Evolutionary conservation across 306 rosid species (phyloP).

Genomic region (Prinsepia uniflora): DNA sequence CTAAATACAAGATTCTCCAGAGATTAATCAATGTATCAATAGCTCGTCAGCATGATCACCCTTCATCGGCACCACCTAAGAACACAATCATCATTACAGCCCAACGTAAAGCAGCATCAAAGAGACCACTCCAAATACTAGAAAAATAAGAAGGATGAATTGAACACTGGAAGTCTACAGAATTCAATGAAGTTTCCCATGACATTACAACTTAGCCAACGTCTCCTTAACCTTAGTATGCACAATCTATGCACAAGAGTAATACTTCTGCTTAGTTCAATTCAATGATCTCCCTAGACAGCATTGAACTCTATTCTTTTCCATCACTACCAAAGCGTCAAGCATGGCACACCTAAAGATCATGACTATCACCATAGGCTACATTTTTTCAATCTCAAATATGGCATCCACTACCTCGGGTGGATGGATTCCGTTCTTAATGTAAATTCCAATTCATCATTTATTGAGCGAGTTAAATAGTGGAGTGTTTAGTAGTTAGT

Average conservation of each 20-base stretch:
- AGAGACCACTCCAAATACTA: slow-evolving; percentile 18
- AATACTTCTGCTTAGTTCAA: slow-evolving; percentile 13
- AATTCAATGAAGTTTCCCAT: not conserved
- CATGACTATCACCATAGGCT: slow-evolving; percentile 32
- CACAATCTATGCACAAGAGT: slow-evolving; percentile 28
- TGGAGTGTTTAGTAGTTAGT: slow-evolving; percentile 41
- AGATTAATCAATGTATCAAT: slow-evolving; percentile 30
- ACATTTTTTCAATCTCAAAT: slow-evolving; percentile 28
- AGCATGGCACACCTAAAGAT: slow-evolving; percentile 24
- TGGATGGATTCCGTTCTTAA: slow-evolving; percentile 39
- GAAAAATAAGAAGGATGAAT: slow-evolving; percentile 14
- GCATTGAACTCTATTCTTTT: slow-evolving; percentile 29
- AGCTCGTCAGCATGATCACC: slow-evolving; percentile 28
- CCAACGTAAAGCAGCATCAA: slow-evolving; percentile 29
- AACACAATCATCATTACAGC: slow-evolving; percentile 21
- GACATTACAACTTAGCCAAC: slow-evolving; percentile 17
- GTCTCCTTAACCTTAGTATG: slow-evolving; percentile 29
- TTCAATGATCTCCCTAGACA: slow-evolving; percentile 27
- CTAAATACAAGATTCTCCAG: slow-evolving; percentile 30
- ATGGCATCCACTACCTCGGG: slow-evolving; percentile 30
- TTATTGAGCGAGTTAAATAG: slow-evolving; percentile 35
- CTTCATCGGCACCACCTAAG: slow-evolving; percentile 16
- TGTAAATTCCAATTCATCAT: slow-evolving; percentile 31
- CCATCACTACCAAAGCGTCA: slow-evolving; percentile 25
- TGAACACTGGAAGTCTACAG: not conserved